Evolutionary conservation across 257 asterid genomes (phyloP).

Genomic region (Solanum tarijense): DNA sequence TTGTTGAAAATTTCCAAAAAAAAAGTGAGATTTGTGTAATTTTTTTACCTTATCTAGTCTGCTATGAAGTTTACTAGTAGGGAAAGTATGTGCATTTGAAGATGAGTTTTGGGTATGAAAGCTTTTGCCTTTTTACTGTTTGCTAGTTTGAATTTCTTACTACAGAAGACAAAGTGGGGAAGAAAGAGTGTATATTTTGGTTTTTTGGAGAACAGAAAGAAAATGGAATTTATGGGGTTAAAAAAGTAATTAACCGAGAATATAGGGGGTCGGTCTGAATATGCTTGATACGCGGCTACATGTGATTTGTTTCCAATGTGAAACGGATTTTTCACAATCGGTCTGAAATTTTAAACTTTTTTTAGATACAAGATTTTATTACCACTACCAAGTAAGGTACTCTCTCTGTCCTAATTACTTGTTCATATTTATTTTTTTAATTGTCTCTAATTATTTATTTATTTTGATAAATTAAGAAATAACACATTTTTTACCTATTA

Average conservation of each 20-base stretch:
- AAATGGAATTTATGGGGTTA: background rate
- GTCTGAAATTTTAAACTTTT: background rate
- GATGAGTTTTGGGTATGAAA: background rate
- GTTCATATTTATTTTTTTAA: fast-evolving
- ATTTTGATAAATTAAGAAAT: fast-evolving
- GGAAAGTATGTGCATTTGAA: background rate
- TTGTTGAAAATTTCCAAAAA: background rate
- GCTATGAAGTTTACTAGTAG: background rate
- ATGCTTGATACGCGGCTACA: background rate
- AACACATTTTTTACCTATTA: too few relatives aligned
- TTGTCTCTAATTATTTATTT: fast-evolving
- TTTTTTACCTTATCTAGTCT: background rate
- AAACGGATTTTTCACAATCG: background rate
- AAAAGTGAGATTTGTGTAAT: background rate
- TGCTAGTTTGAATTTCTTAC: background rate
- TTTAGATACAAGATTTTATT: background rate
- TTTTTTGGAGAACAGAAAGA: background rate
- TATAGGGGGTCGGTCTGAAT: background rate
- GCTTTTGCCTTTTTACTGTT: background rate
- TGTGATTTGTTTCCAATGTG: background rate
- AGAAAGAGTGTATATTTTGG: background rate
- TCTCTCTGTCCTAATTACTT: too few relatives aligned
- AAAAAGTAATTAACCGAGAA: background rate
- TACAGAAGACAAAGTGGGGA: background rate
- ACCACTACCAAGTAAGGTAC: background rate